Conservation (phyloP, 257 asterid genomes). For the Solanum commersonii region DNA sequence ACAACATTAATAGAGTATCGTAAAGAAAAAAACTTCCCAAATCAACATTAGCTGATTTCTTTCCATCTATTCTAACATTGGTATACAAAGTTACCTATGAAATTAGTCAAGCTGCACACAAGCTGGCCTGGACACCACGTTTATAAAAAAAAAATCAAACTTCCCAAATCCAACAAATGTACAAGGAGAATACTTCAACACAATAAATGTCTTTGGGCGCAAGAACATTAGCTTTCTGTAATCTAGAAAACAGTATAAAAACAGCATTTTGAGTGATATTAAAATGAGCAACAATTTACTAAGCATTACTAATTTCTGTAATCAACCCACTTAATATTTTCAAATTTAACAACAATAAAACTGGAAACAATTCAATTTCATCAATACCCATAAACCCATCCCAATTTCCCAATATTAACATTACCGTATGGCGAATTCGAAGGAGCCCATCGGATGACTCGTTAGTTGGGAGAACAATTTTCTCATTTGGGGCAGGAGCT, state of each 20-base stretch:
- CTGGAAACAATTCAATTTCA: neutral
- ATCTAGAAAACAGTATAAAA: neutral
- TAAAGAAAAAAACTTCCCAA: neutral
- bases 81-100: neutral
- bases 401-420: neutral
- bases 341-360: neutral
- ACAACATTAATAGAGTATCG: neutral
- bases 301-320: neutral
- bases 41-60: neutral
- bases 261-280: neutral
- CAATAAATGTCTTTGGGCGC: neutral
- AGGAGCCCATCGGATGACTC: slow-evolving; percentile 70
- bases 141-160: neutral
- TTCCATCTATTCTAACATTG: neutral
- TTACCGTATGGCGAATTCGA: slow-evolving; percentile 83
- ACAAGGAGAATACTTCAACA: neutral
- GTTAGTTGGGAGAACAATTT: slow-evolving; percentile 66
- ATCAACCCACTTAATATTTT: neutral
- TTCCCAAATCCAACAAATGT: neutral
- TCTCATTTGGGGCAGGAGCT: slow-evolving; percentile 17
- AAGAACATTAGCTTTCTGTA: neutral
- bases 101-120: neutral
- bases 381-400: neutral
- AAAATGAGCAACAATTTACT: neutral
- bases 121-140: neutral